Base-by-base conservation (phyloP, 768 basidiomycete genomes). In the Epithele typhae region DNA sequence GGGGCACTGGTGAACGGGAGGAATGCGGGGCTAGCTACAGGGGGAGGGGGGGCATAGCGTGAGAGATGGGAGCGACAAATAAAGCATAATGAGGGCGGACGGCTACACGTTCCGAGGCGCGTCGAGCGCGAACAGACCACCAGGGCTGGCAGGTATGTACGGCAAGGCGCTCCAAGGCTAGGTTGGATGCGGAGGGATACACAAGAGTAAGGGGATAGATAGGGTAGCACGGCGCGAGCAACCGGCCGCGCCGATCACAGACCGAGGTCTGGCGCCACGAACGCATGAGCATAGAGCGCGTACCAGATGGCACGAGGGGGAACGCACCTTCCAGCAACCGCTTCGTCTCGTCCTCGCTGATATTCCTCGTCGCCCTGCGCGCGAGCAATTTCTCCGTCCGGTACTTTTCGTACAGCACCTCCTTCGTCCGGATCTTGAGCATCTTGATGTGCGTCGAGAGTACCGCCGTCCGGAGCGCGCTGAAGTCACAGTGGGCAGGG, bases 401-500 rank as follows among this genome's bases (percentile, higher is more conserved):
- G 66, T 85, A 97, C 58, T 84, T 84, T 72, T 97, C 94, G 64
- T 97, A 97, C 66, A 94, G 68, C 46, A 92, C 87, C 63, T 95
- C 89, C 57, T 84, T 84, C 25, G 92, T 94, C 48, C 81, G 82
- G 37, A 72, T 78, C 69, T 90, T 92, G 50, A 95, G 73, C 58
- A 92, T 90, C 73, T 87, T 90, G 64, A 92, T 74, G 67, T 92
- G 89, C 32, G 86, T 90, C 17, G 87, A 85, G 47, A 96, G 65
- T 43, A 94, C 78, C 42, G 87, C 84, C 12, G 89, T 91, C 53
- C 89, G 78, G 64, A 96, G 68, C 51, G 87, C 82, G 32, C 85
- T 77, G 63, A 92, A 93, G 66, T 96, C 93, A 56, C 88, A 92
- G 54, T 95, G 92, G 23, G 73, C 75, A 43, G 91, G 88, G 64